Base-by-base conservation (phyloP, 768 basidiomycete genomes). In the Agrocybe chaxingu region DNA sequence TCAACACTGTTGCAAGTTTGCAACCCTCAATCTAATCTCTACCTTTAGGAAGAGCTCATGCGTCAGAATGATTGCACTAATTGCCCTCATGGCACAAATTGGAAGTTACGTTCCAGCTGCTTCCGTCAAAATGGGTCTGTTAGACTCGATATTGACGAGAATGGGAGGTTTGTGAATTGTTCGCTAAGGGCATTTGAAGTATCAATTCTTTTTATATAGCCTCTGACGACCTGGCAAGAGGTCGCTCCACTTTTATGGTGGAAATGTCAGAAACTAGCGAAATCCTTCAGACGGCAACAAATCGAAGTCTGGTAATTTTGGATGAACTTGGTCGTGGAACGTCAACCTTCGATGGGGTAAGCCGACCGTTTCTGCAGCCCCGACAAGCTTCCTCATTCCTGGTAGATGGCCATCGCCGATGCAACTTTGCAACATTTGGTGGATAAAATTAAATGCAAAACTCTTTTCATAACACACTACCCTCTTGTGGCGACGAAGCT, bases 221-320 rank as follows among this genome's bases (percentile, higher is more conserved):
- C 0, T 87, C 84, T 8, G 96, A 98, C 63, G 92, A 97, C 56
- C 67, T 98, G 19, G 80, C 84, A 5, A 78, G 87, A 35, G 93
- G 93, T 0, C 82, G 91, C 7, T 96, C 93, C 0, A 98, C 90
- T 0, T 97, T 98, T 65, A 97, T 97, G 95, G 91, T 98, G 3
- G 96, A 99, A 67, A 86, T 98, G 77, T 77, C 87, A 4, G 94
- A 98, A 65, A 97, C 95, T 0, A 87, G 85, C 58, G 91, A 97
- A 59, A 94, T 98, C 50, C 68, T 98, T 10, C 78, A 84, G 33
- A 74, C 82, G 3, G 88, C 91, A 0, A 89, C 92, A 0, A 66
- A 75, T 3, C 77, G 77, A 30, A 92, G 89, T 45, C 76, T 98
- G 8, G 89, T 99, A 9, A 87, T 99, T 36, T 74, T 98, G 3